Evolutionary conservation across 139 green algal genomes (phyloP), one percentile per base, ranked within the genome.

Genomic region (Nannochloris sp.): DNA sequence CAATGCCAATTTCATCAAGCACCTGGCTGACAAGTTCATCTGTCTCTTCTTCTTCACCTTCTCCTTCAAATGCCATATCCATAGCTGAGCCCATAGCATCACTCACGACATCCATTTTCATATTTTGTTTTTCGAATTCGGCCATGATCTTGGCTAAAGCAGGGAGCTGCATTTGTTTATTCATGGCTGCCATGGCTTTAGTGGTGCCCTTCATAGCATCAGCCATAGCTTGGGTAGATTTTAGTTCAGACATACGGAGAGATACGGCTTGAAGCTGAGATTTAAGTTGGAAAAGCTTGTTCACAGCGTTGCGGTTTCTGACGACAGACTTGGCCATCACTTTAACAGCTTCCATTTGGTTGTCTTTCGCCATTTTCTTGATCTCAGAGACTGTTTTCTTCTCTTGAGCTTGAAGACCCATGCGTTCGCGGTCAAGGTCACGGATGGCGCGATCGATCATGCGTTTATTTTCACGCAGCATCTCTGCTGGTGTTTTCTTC

Each of bases 321-420:
- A 99, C 88, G 7, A 99, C 63, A 5, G 89, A 95, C 75, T 98
- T 99, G 27, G 95, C 95, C 89, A 99, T 97, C 23, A 99, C 90
- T 61, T 96, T 93, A 23, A 97, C 93, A 0, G 94, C 90, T 6
- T 93, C 93, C 87, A 97, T 97, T 63, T 99, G 95, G 3, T 85
- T 84, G 64, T 95, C 77, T 70, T 97, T 97, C 3, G 95, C 95
- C 70, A 88, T 92, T 70, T 97, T 97, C 69, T 97, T 98, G 29
- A 99, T 99, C 62, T 99, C 95, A 2, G 65, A 67, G 4, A 99
- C 72, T 15, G 85, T n/a, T 29, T 47, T 78, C 64, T 92, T 90
- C 66, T 83, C 80, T 61, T 84, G 74, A 33, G 60, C 78, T 54
- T 92, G 81, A 54, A 95, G 63, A 24, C 54, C 61, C 55, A 64